Evolutionary conservation across 225 moss, liverwort and hornwort genomes (phyloP).

Genomic region (Climacium dendroides): DNA sequence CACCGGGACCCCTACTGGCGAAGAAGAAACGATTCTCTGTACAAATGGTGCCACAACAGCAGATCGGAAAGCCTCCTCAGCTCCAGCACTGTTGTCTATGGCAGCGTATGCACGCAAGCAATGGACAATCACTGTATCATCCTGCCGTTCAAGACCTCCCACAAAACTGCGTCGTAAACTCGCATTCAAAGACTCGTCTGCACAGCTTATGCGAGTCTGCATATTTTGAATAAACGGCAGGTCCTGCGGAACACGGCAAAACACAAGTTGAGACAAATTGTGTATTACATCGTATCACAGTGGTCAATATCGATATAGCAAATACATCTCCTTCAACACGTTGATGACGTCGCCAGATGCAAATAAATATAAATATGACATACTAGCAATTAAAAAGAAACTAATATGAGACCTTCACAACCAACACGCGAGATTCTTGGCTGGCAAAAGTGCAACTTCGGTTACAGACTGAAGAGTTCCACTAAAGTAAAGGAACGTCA

Average conservation of each 20-base stretch:
- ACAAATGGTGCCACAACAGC: constrained; percentile 78
- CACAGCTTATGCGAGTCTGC: constrained; percentile 62
- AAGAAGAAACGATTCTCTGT: constrained; percentile 43
- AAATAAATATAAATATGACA: background rate
- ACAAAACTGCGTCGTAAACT: constrained; percentile 71
- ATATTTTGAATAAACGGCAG: constrained; percentile 81
- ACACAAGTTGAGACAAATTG: background rate
- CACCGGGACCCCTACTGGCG: constrained; percentile 25
- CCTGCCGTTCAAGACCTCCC: constrained; percentile 70
- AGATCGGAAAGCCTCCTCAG: constrained; percentile 75
- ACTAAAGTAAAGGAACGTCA: background rate
- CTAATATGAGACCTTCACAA: background rate
- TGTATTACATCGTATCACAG: background rate
- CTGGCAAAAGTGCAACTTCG: background rate
- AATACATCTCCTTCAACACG: background rate
- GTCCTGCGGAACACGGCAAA: constrained; percentile 28
- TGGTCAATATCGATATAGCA: background rate
- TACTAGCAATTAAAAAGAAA: background rate
- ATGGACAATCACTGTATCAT: constrained; percentile 68
- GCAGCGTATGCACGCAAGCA: constrained; percentile 87
- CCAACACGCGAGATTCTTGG: background rate
- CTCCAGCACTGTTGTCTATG: constrained; percentile 72
- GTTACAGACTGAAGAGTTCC: background rate
- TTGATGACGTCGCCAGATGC: background rate
- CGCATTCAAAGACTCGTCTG: constrained; percentile 54